phyloP scores from a whole-genome alignment of 331 rosid genomes.

The Phaseolus coccineus region DNA sequence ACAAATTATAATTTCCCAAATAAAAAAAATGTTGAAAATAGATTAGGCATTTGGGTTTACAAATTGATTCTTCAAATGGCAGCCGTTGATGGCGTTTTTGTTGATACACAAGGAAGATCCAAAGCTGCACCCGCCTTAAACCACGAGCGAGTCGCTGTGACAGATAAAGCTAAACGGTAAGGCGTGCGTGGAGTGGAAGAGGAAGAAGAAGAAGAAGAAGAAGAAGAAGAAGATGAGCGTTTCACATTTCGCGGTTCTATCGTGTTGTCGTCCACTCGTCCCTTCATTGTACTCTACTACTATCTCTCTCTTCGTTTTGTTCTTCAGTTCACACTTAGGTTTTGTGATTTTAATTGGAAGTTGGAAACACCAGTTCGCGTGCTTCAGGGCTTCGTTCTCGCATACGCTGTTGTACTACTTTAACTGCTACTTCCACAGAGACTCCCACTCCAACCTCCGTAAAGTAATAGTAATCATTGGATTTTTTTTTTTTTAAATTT shows the following conservation, averaged over 20 bases:
- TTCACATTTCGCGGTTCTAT: slow-evolving; percentile 64
- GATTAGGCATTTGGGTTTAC: background rate
- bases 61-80: background rate
- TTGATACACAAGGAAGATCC: background rate
- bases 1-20: too few relatives aligned
- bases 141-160: background rate
- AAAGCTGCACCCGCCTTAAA: slow-evolving; percentile 3
- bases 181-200: background rate
- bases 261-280: slow-evolving; percentile 56
- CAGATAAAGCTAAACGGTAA: slow-evolving; percentile 18
- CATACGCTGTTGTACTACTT: slow-evolving; percentile 59
- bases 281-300: slow-evolving; percentile 45
- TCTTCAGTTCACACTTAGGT: background rate
- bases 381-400: slow-evolving; percentile 50
- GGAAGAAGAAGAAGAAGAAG: background rate
- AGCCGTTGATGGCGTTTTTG: slow-evolving; percentile 14
- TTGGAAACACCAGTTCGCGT: slow-evolving; percentile 53
- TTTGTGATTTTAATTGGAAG: background rate
- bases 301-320: background rate
- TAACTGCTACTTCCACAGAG: slow-evolving; percentile 52
- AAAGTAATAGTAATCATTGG: slow-evolving; percentile 54
- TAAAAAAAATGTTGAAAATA: background rate
- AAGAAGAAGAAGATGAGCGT: slow-evolving; percentile 65
- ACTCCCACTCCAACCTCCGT: slow-evolving; percentile 52
- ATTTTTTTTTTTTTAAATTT: background rate